Conservation (phyloP, 192 early-diverging fungal species). For the Spinellus fusiger region DNA sequence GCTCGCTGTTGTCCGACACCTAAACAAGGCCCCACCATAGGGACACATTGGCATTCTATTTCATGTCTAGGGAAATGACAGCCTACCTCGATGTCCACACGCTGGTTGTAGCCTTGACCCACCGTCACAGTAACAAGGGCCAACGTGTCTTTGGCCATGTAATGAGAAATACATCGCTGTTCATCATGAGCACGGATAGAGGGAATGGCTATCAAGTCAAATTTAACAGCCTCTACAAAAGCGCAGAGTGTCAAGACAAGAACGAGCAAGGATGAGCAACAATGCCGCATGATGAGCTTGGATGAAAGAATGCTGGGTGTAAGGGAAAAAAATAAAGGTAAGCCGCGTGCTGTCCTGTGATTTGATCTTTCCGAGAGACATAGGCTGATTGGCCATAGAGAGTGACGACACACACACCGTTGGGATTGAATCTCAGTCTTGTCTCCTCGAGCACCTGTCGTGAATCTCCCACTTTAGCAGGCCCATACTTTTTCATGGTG, state of each 20-base stretch:
- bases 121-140: slow-evolving; percentile 65
- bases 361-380: background rate
- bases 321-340: background rate
- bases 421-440: background rate
- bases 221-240: slow-evolving; percentile 58
- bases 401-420: background rate
- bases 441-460: background rate
- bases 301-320: too few species aligned
- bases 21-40: slow-evolving; percentile 14
- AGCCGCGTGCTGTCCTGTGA: background rate
- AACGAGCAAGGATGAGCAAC: background rate
- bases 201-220: slow-evolving; percentile 61
- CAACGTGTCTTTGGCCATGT: slow-evolving; percentile 60
- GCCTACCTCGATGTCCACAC: slow-evolving; percentile 59
- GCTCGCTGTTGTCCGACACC: slow-evolving; percentile 70
- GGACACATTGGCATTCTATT: background rate
- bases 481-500: background rate
- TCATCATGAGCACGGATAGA: slow-evolving; percentile 30
- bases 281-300: slow-evolving; percentile 8
- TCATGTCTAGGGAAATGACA: background rate
- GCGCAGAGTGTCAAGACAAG: slow-evolving; percentile 3
- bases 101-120: slow-evolving; percentile 68
- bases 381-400: background rate
- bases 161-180: slow-evolving; percentile 71
- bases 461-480: background rate